Evolutionary conservation across 208 protist genomes (phyloP).

Genomic region (Sergeia podlipaevii): DNA sequence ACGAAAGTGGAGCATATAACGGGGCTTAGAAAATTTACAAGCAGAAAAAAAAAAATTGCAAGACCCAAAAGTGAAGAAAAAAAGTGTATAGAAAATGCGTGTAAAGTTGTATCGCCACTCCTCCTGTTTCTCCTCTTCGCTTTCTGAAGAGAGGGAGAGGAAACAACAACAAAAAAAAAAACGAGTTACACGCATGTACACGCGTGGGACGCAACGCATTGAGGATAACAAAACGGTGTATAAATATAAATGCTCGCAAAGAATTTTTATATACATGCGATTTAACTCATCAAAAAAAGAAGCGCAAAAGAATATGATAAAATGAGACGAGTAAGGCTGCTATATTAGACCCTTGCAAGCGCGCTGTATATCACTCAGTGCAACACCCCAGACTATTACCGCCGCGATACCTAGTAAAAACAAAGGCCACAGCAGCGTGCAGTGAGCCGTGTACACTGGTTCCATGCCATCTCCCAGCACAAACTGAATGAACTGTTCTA

Average conservation of each 20-base stretch:
- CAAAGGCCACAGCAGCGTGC: conserved; percentile 55
- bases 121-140: neutral
- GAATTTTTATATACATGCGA: no score
- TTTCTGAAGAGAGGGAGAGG: no score
- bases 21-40: no score
- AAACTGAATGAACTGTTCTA: conserved; percentile 90
- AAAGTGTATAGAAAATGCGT: neutral
- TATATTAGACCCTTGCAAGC: neutral
- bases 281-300: neutral
- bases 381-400: conserved; percentile 25
- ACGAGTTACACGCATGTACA: no score
- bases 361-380: neutral
- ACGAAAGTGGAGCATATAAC: no score
- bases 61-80: conserved; percentile 1
- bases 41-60: neutral
- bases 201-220: no score
- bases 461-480: conserved; percentile 59
- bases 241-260: no score
- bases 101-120: neutral
- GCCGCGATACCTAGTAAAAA: conserved; percentile 22
- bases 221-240: no score
- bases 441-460: conserved; percentile 39
- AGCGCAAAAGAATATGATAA: no score
- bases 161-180: neutral
- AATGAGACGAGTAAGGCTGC: no score